Base-by-base conservation (phyloP, 176 grass and related monocot genomes). In the Carex scoparia region DNA sequence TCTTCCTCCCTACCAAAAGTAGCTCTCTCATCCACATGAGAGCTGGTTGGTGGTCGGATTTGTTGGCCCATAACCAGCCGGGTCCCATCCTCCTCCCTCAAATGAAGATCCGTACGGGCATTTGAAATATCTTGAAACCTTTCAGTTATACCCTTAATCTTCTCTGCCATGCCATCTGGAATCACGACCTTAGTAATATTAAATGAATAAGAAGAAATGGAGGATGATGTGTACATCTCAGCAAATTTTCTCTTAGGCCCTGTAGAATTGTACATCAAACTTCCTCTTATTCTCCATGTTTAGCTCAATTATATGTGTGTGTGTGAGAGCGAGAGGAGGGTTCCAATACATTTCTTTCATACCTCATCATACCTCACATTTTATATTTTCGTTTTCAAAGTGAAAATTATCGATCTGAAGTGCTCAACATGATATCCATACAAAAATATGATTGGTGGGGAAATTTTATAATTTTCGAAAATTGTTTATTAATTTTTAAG, bases 61-160 rank as follows among this genome's bases (percentile, higher is more conserved):
- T 72, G 53, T 4, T 35, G 65, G 14, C 0, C 0, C 0, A 6
- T 32, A 10, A n/a, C 0, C 2, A 13, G 2, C 3, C 28, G 49
- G 65, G 68, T 59, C 2, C 78, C 85, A 61, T 87, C 85, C 12
- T 67, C 32, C 4, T 84, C 81, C 59, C 61, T 84, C 2, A 88
- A 59, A 18, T 10, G 74, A 6, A 88, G 78, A 13, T 7, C 18
- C 0, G 18, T 16, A 3, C 46, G 84, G 12, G 67, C 2, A 58
- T 32, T 69, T 18, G 84, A 71, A 27, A 57, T 84, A 5, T 88
- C 81, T 30, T 58, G 5, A 12, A 88, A 88, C 0, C 58, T 79
- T 1, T 38, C 44, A 4, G 5, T 44, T 12, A 88, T 67, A 38
- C 14, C 42, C 4, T 23, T 79, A 38, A 56, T 49, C 11, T 27